Evolutionary conservation across 2,329 filamentous ascomycete species (phyloP).

Genomic region (Penicillium sp.): DNA sequence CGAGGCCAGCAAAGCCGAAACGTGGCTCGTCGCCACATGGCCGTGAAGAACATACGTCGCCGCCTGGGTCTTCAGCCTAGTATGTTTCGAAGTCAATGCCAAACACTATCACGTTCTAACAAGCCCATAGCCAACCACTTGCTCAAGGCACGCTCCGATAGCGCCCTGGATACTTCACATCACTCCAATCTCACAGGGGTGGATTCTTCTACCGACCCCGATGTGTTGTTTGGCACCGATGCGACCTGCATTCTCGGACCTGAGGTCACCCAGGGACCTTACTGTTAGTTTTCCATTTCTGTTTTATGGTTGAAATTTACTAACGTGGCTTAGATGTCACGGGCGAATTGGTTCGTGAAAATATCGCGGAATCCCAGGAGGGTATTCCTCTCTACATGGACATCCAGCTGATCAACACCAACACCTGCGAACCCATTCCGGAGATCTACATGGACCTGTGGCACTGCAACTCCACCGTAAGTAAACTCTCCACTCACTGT

Average conservation of each 20-base stretch:
- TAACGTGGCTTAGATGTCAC: conserved; percentile 26
- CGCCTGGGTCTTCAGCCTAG: conserved; percentile 37
- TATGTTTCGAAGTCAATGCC: conserved; percentile 5
- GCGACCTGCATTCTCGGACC: conserved; percentile 51
- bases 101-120: background rate
- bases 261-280: conserved; percentile 55
- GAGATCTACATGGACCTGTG: conserved; percentile 40
- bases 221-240: conserved; percentile 31
- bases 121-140: conserved; percentile 12
- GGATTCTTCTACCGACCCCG: conserved; percentile 22
- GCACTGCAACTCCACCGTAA: conserved; percentile 42
- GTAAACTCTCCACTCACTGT: background rate
- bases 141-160: conserved; percentile 34
- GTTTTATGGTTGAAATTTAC: too few species aligned
- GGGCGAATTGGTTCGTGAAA: conserved; percentile 39
- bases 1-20: conserved; percentile 48
- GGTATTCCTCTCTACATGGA: conserved; percentile 44
- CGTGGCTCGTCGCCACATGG: conserved; percentile 44
- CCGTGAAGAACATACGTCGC: conserved; percentile 43
- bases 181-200: conserved; percentile 34
- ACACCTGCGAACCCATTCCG: conserved; percentile 42
- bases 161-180: conserved; percentile 38
- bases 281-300: conserved; percentile 37
- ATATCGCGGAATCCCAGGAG: conserved; percentile 35
- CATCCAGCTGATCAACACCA: conserved; percentile 41